Base-by-base conservation (phyloP, 225 moss, liverwort and hornwort species). In the Rhytidiadelphus loreus region DNA sequence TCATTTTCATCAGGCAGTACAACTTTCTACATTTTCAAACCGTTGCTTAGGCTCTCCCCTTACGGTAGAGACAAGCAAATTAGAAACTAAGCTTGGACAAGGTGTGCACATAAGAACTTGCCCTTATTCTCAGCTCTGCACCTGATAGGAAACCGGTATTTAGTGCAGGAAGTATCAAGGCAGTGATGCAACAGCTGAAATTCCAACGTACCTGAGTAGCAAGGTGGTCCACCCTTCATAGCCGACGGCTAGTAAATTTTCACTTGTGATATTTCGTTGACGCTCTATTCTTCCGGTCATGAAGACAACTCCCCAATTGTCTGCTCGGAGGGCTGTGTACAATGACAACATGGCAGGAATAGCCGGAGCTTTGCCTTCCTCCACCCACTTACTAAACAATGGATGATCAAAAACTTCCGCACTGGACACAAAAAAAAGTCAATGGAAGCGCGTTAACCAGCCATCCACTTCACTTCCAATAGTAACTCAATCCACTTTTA, bases 251-350 rank as follows among this genome's bases (percentile, higher is more conserved):
- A 83, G 83, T 52, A 98, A 88, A 83, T 98, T 98, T 64, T 95
- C 93, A 64, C 92, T 83, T 17, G 98, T 98, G 92, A 94, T 94
- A 85, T 91, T 92, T 37, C 96, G 94, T 58, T 95, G 93, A 75
- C 87, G 94, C 88, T 98, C 98, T 66, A 92, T 89, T 88, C 98
- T 93, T 57, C 98, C 98, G 13, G 96, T 97, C 90, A 98, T 96
- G 80, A 98, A 95, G 81, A 97, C 92, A 22, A 97, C 86, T 69
- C 94, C 91, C 98, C 98, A 98, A 12, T 93, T 94, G 25, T 93
- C 93, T 60, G 86, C 87, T 83, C 32, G 90, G 58, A 97, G 96
- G 68, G 94, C 94, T 70, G 56, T 84, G 74, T 94, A 97, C 43
- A 98, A 85, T 18, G 92, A 90, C 57, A 98, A 86, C 86, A 96